Base-by-base conservation (phyloP, 2,329 filamentous ascomycete genomes). In the Cryphonectria parasitica region DNA sequence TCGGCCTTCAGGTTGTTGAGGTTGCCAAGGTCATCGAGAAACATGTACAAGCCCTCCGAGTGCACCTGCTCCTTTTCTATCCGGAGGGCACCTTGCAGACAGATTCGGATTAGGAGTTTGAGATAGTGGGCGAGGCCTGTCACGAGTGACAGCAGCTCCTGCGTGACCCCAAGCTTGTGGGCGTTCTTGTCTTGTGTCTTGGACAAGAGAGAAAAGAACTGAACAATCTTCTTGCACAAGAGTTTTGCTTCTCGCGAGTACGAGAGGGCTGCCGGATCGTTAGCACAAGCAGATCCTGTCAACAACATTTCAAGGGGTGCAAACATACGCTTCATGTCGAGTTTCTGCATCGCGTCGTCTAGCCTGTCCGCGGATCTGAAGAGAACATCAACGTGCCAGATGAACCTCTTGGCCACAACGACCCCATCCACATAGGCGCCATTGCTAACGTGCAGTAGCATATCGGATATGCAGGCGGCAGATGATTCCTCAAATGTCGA, bases 171-270 rank as follows among this genome's bases (percentile, higher is more conserved):
- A 58, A 98, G 89, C 79, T 98, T 96, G 70, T 93, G 88, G 52
- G 93, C 90, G n/a, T 92, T 93, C 11, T 91, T 93, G 77, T 98
- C 95, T 78, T 98, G 95, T 1, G 95, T 96, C 80, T 97, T 97
- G 7, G 95, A 97, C 11, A 99, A 86, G 25, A 99, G 85, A 17
- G 94, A 94, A 80, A 99, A 99, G 84, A 99, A 99, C 36, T 95
- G 93, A 7, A 99, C 96, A 68, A 99, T 97, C 82, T 99, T 99
- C 82, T 99, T 99, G 85, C 96, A 99, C n/a, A 99, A 88, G 66
- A 99, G 86, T 82, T 99, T 99, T n/a, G 96, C 93, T 83, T 99
- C 96, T 77, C 96, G 90, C 25, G 92, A 92, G 79, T 98, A 99
- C 13, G 94, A 93, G 72, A 99, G 87, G 73, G 92, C 94, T 92